phyloP scores from a whole-genome alignment of 495 filamentous ascomycete genomes.

The Penicillium canescens region DNA sequence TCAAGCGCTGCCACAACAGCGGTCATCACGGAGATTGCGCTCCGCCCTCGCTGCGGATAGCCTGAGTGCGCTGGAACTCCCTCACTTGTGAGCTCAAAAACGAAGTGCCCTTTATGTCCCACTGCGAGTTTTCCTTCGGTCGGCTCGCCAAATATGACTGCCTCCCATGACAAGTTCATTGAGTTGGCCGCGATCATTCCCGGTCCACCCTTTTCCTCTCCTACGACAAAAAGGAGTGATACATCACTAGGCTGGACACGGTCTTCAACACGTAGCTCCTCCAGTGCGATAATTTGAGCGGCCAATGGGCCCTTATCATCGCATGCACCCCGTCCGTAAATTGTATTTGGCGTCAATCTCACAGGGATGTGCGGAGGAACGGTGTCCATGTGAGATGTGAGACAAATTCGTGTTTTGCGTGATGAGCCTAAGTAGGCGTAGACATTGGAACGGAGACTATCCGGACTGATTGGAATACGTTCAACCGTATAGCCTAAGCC shows the following conservation, averaged over 20 bases:
- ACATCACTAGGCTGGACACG: slow-evolving; percentile 28
- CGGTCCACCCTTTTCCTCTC: slow-evolving; percentile 71
- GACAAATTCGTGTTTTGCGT: slow-evolving; percentile 43
- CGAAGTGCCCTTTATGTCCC: slow-evolving; percentile 75
- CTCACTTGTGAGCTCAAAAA: slow-evolving; percentile 54
- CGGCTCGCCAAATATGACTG: slow-evolving; percentile 77
- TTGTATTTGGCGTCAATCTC: slow-evolving; percentile 42
- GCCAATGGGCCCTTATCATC: slow-evolving; percentile 87
- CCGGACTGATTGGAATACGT: too few species aligned
- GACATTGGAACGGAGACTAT: slow-evolving; percentile 13
- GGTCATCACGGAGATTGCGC: slow-evolving; percentile 67
- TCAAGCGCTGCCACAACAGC: slow-evolving; percentile 58
- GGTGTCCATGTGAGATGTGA: slow-evolving; percentile 67
- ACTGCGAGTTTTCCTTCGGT: slow-evolving; percentile 75
- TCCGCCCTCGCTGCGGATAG: slow-evolving; percentile 74
- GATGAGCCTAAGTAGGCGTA: slow-evolving; percentile 22
- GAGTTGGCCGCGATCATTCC: slow-evolving; percentile 59
- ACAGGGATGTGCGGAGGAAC: slow-evolving; percentile 58
- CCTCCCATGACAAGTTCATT: too few species aligned
- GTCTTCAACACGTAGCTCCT: slow-evolving; percentile 22
- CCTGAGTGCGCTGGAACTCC: slow-evolving; percentile 68
- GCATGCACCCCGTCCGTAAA: slow-evolving; percentile 73
- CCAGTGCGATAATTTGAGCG: slow-evolving; percentile 62
- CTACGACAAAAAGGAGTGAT: slow-evolving; percentile 76
- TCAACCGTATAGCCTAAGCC: too few species aligned